These are phyloP conservation scores for Discostella stelligera DNA, from an alignment of 352 stramenopile genomes.

Conservation along the genomic window DNA sequence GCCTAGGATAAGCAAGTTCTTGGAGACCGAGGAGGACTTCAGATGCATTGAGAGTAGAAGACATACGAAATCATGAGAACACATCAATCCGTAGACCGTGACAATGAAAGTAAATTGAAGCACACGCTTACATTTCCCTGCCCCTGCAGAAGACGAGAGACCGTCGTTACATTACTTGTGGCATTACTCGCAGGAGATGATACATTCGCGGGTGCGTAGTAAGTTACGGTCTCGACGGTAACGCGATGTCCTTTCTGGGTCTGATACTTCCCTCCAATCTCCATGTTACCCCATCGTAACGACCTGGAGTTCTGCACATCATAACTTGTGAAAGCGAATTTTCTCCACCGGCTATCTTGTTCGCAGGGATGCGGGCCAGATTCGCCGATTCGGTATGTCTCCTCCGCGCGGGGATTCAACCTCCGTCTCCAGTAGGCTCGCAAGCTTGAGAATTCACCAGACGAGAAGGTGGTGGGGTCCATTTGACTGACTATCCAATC, in stretches of 20 bases:
- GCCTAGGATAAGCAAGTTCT: slow-evolving; percentile 29
- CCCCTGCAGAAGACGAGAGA: neutral
- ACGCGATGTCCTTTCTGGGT: slow-evolving; percentile 31
- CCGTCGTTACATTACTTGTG: slow-evolving; percentile 1
- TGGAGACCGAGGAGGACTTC: neutral
- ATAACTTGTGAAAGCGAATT: slow-evolving; percentile 59
- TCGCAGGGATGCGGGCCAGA: slow-evolving; percentile 53
- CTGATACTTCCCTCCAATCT: slow-evolving; percentile 37
- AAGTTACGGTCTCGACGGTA: slow-evolving; percentile 44
- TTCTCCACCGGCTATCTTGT: slow-evolving; percentile 42
- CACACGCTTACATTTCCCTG: neutral
- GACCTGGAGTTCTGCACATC: slow-evolving; percentile 48
- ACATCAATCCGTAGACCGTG: neutral
- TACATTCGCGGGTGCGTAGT: neutral
- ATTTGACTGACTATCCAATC: slow-evolving; percentile 49
- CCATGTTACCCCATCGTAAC: slow-evolving; percentile 44
- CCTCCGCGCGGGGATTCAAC: slow-evolving; percentile 39
- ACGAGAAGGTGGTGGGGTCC: slow-evolving; percentile 40
- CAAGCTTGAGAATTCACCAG: slow-evolving; percentile 28
- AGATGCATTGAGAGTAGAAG: neutral
- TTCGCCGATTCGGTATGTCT: slow-evolving; percentile 53
- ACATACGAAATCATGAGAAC: neutral
- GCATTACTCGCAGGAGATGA: neutral
- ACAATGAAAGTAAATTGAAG: neutral
- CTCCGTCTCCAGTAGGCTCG: slow-evolving; percentile 41